A percentile compares a stretch with the other conserved stretches of the same genome.
Conservation (phyloP, 768 basidiomycete species). For the Hemileccinum impolitum region DNA sequence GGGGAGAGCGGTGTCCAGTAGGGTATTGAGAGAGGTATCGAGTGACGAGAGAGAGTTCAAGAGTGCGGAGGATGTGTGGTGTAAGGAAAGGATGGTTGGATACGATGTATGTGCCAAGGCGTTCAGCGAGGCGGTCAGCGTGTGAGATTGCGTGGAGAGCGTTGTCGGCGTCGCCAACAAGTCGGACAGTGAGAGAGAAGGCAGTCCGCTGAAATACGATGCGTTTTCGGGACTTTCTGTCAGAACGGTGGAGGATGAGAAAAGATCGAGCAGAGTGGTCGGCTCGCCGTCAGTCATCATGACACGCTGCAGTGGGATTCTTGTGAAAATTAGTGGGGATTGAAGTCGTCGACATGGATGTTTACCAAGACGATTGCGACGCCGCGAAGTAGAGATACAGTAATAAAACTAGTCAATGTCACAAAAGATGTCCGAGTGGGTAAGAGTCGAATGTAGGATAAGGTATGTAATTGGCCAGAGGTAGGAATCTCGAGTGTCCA, state of each 20-base stretch:
- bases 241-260: conserved; percentile 17
- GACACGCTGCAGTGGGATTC: not conserved
- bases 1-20: conserved; percentile 69
- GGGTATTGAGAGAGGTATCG: conserved; percentile 64
- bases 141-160: conserved; percentile 80
- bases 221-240: conserved; percentile 26
- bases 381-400: conserved; percentile 2
- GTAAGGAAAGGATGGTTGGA: conserved; percentile 87
- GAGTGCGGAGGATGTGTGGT: conserved; percentile 73
- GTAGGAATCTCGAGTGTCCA: not conserved
- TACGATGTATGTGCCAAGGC: conserved; percentile 90
- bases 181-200: conserved; percentile 60
- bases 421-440: not conserved
- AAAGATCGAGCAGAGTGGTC: conserved; percentile 25
- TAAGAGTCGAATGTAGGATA: not conserved
- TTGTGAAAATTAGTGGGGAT: too few relatives aligned
- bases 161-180: conserved; percentile 71
- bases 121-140: conserved; percentile 85
- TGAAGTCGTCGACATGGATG: not conserved
- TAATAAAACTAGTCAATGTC: not conserved
- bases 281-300: conserved; percentile 26
- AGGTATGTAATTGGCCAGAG: not conserved
- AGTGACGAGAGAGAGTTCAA: conserved; percentile 70
- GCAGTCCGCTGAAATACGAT: conserved; percentile 62
- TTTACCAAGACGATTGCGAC: conserved; percentile 2